Evolutionary conservation across 352 stramenopile genomes (phyloP), one percentile per base, ranked within the genome.

Genomic region (Pythium brachiatum): DNA sequence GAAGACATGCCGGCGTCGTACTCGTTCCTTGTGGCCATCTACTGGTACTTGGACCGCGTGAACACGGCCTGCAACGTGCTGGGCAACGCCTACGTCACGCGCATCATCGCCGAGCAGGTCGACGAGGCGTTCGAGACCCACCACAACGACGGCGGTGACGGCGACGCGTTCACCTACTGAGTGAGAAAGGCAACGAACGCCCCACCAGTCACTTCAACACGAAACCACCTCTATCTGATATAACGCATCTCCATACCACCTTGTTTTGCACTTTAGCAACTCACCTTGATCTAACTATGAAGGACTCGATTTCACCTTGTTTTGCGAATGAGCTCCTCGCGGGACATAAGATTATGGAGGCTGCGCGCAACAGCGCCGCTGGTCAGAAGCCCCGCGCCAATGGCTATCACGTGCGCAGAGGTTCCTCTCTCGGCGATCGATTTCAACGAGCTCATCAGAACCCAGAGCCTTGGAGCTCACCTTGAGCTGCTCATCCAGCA

Each of bases 31-130:
- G 77, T 93, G 20, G 84, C 80, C 27, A 85, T 88, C 57, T 75
- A 86, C 69, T 90, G 79, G 73, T 80, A 89, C 61, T 53, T 93
- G 23, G 82, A 86, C 39, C 79, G 84, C 53, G 70, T 93, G 25
- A 78, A 84, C 57, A 93, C 84, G 15, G 58, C 75, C 18, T 89
- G 78, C 74, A 93, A 89, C 71, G 70, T 91, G 32, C 20, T 92
- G 3, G 81, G 81, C 4, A 75, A 88, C 61, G 77, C 75, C 27
- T 88, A 89, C 51, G 77, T 93, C 32, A 75, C 81, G 62, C 80
- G 81, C 60, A 90, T 93, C 57, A 77, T 93, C 48, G 81, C 84
- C 54, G 82, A 90, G 59, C 76, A 89, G 55, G 70, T 92, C 47
- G 79, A 92, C 53, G 78, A 92, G 53, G 65, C 78, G 9, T 84